phyloP scores from a whole-genome alignment of 2,329 filamentous ascomycete genomes.

The Raffaelea deltoideospora region DNA sequence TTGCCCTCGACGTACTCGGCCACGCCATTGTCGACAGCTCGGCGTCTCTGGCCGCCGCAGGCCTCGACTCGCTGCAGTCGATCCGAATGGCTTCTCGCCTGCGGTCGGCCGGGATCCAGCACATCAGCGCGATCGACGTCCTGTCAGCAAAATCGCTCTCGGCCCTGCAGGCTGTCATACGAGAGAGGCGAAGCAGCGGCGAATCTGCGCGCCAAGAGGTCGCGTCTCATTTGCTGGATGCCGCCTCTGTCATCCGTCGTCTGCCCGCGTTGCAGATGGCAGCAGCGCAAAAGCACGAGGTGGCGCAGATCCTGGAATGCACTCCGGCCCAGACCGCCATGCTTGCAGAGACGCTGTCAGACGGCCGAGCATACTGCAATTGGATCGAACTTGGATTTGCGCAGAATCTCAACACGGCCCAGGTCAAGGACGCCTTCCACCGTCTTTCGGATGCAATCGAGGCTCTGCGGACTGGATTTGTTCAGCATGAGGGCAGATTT shows the following conservation, averaged over 20 bases:
- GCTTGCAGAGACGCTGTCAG: constrained; percentile 55
- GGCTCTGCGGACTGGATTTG: constrained; percentile 62
- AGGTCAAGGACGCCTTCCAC: constrained; percentile 33
- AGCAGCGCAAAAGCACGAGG: no score
- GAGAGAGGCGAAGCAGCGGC: no score
- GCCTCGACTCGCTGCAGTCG: constrained; percentile 25
- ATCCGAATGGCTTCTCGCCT: constrained; percentile 47
- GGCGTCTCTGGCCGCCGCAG: constrained; percentile 17
- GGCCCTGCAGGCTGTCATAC: constrained; percentile 10
- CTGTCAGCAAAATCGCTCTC: constrained; percentile 36
- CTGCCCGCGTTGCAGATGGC: constrained; percentile 10
- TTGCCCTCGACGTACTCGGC: constrained; percentile 15
- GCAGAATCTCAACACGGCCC: constrained; percentile 14
- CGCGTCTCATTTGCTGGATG: background rate
- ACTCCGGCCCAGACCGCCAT: constrained; percentile 66
- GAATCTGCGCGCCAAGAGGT: no score
- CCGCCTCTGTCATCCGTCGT: background rate
- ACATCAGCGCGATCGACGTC: constrained; percentile 43
- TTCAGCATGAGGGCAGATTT: constrained; percentile 35
- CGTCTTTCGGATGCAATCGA: constrained; percentile 40
- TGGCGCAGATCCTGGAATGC: constrained; percentile 28
- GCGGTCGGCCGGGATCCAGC: constrained; percentile 34
- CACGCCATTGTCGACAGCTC: constrained; percentile 12
- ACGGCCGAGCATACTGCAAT: constrained; percentile 58
- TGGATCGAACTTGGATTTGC: constrained; percentile 51